phyloP scores from a whole-genome alignment of 441 rosid genomes.

The Populus hybrid region DNA sequence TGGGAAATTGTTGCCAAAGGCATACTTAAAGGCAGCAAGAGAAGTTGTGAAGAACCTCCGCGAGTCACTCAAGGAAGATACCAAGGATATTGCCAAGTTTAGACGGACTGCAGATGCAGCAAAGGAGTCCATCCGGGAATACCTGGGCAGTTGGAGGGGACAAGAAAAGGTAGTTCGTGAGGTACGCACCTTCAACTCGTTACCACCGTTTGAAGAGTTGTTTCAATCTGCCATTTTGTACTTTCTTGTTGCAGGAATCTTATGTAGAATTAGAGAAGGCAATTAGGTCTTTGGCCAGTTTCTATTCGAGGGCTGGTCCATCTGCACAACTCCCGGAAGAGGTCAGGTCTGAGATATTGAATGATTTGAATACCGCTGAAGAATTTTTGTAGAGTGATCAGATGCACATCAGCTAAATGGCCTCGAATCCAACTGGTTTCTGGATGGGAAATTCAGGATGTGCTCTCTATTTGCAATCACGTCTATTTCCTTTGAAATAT shows the following conservation, averaged over 20 bases:
- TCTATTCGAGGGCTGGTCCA: slow-evolving; percentile 67
- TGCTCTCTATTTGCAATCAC: background rate
- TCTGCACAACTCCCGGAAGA: slow-evolving; percentile 61
- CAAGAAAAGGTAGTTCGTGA: slow-evolving; percentile 47
- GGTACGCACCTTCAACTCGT: slow-evolving; percentile 29
- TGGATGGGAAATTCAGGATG: background rate
- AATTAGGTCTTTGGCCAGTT: background rate
- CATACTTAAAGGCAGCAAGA: slow-evolving; percentile 79
- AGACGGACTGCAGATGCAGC: slow-evolving; percentile 85
- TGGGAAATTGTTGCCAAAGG: slow-evolving; percentile 79
- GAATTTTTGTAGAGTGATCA: slow-evolving; percentile 53
- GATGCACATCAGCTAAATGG: background rate
- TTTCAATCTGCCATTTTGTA: background rate
- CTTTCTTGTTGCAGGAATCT: slow-evolving; percentile 50
- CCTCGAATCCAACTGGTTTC: background rate
- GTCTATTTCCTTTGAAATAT: background rate
- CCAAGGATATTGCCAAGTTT: slow-evolving; percentile 63
- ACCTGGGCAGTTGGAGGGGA: slow-evolving; percentile 76
- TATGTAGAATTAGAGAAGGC: slow-evolving; percentile 21
- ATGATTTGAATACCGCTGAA: slow-evolving; percentile 52
- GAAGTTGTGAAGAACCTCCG: slow-evolving; percentile 75
- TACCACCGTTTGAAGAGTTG: background rate
- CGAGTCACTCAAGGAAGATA: slow-evolving; percentile 74
- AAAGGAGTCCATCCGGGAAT: slow-evolving; percentile 78
- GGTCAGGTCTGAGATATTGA: slow-evolving; percentile 57